Base-by-base conservation (phyloP, 176 grass and related monocot species). In the Canna indica region DNA sequence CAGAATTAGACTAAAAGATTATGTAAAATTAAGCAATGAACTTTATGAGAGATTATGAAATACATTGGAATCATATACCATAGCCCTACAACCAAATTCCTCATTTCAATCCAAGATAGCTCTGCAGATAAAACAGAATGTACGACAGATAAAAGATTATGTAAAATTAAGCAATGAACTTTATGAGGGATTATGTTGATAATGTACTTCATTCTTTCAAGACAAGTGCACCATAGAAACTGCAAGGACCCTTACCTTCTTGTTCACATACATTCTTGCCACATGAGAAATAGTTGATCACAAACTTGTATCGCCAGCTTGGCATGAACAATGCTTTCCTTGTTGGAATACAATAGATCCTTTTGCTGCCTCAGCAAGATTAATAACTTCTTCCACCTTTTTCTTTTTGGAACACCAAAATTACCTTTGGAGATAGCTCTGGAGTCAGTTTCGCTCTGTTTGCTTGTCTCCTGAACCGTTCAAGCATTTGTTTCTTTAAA, bases 221-320 rank as follows among this genome's bases (percentile, higher is more conserved):
- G 59, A 97, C 94, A 28, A 97, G 84, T 33, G 84, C 72, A 61
- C 94, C 94, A 67, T 89, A 97, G 73, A 93, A 97, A 79, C 86
- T 97, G 79, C 94, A 97, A 26, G 86, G 86, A n/a, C 89, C 94
- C 71, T 97, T 84, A 0, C 94, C 93, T 77, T 97, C 94, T 90
- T 97, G 94, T 83, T 90, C 94, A 34, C 94, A 97, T 64, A 97
- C 82, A 72, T 92, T 90, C 71, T 97, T 97, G 35, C 94, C 94
- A 87, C 94, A 97, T 56, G 94, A 97, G 47, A 97, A 85, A 71
- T 89, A 93, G 76, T 97, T 97, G 77, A 88, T 97, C 57, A 97
- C 80, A 75, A 97, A 80, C 61, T 79, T 80, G 73, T 91, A 87
- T 75, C 81, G 89, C 38, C 93, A 31, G 93, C 93, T 83, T 97